Percentiles rank a stretch among this genome's conserved stretches.
phyloP scores from a whole-genome alignment of 2,329 filamentous ascomycete species.

The Cladorrhinum sp. region DNA sequence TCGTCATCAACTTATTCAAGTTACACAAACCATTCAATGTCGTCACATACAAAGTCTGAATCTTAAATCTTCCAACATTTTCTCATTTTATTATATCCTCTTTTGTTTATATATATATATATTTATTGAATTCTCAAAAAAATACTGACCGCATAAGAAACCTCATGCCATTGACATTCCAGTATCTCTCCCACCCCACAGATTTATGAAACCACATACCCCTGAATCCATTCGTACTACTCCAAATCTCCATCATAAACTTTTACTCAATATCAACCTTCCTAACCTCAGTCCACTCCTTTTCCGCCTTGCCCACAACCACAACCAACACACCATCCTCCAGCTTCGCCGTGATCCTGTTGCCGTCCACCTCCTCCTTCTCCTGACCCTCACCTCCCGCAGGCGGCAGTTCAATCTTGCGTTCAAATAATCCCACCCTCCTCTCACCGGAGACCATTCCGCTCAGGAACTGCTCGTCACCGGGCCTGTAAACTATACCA shows the following conservation, averaged over 20 bases:
- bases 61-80: background rate
- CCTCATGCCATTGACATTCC: too few relatives aligned
- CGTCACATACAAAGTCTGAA: background rate
- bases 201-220: too few relatives aligned
- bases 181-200: too few relatives aligned
- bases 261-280: constrained; percentile 56
- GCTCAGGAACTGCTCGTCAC: constrained; percentile 65
- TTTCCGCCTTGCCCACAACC: constrained; percentile 71
- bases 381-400: constrained; percentile 38
- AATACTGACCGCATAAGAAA: too few relatives aligned
- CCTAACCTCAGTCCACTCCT: constrained; percentile 61
- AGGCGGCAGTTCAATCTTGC: constrained; percentile 62
- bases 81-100: background rate
- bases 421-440: constrained; percentile 71
- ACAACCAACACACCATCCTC: constrained; percentile 75
- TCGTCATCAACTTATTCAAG: background rate
- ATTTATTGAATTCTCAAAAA: too few relatives aligned
- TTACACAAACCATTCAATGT: background rate
- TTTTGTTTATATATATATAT: too few relatives aligned
- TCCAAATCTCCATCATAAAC: background rate
- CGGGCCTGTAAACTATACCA: constrained; percentile 71
- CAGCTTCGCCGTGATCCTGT: constrained; percentile 69
- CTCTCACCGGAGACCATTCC: constrained; percentile 64
- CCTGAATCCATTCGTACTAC: too few relatives aligned
- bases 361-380: constrained; percentile 59